Base-by-base conservation (phyloP, 345 rosid genomes). In the Combretum micranthum region DNA sequence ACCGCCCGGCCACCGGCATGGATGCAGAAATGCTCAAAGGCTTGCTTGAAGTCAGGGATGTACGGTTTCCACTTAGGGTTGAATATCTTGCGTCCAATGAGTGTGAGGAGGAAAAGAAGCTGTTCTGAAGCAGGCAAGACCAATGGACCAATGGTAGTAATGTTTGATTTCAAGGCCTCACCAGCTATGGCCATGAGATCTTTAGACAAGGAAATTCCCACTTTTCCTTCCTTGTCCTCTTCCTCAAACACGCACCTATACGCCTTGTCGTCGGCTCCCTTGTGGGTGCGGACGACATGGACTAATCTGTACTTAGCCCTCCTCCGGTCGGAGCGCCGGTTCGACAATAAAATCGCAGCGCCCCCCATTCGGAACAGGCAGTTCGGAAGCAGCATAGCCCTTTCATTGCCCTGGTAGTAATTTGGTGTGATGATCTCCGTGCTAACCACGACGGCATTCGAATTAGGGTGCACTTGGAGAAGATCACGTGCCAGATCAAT, bases 1-100 rank as follows among this genome's bases (percentile, higher is more conserved):
- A 90, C 96, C 0, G 94, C 96, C 52, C 91, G 74, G 8, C 97
- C 97, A 9, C 96, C 96, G 0, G 97, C 97, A 50, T 90, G 97
- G 60, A 90, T 84, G 67, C 98, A 88, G 51, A 88, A 91, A 59
- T 91, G 98, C 69, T 91, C 98, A 44, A 91, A 86, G 0, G 92
- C 98, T 43, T 77, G 77, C 57, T 82, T 88, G 79, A 91, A 91
- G 65, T 91, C 88, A 0, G 98, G 98, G 43, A 86, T 76, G 55
- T 88, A 86, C 2, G 95, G 86, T 64, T 84, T 86, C 88, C 74
- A 74, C 58, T 80, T 88, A 0, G 75, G 77, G 72, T 77, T 77
- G 42, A 75, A 79, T 61, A 86, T 75, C 74, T 84, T 82, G 15
- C 90, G 79, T 9, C 85, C 91, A 12, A 84, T 76, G 20, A 86